These are phyloP conservation scores for Kuraishia capsulata DNA, from an alignment of 805 yeast genomes.

Conservation along the genomic window DNA sequence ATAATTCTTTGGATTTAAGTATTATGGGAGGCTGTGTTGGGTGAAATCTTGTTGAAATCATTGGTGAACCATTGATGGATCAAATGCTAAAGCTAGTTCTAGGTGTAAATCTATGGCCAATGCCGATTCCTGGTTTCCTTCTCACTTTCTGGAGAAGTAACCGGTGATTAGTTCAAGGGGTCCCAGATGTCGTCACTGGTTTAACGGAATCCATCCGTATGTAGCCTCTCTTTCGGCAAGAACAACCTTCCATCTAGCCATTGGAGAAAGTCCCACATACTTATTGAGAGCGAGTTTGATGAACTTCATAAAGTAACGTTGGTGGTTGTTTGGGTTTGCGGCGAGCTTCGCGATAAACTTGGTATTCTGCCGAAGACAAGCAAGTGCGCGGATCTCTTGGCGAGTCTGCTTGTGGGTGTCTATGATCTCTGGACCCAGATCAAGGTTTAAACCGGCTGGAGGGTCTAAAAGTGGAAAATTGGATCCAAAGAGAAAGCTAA, in stretches of 20 bases:
- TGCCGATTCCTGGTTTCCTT: too few species aligned
- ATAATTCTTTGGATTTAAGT: too few species aligned
- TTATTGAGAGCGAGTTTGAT: neutral
- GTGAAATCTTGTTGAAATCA: too few species aligned
- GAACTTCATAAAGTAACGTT: neutral
- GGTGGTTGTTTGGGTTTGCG: neutral
- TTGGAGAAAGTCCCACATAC: neutral
- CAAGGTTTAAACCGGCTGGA: too few species aligned
- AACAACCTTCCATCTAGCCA: neutral
- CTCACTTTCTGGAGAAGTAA: too few species aligned
- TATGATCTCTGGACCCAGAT: too few species aligned
- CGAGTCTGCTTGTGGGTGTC: neutral
- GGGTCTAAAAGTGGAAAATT: neutral
- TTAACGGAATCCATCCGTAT: neutral
- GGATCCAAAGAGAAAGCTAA: neutral
- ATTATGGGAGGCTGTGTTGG: too few species aligned
- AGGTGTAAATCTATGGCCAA: too few species aligned
- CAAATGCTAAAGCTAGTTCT: too few species aligned
- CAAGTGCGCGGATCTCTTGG: neutral
- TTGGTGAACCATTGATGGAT: too few species aligned
- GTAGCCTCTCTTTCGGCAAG: neutral
- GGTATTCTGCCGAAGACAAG: neutral
- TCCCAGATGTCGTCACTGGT: too few species aligned
- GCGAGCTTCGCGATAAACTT: neutral
- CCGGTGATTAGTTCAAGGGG: too few species aligned